A percentile compares a stretch with the other conserved stretches of the same genome.
Conservation (phyloP, 2,329 filamentous ascomycete species). For the Calonectria leucothoes region DNA sequence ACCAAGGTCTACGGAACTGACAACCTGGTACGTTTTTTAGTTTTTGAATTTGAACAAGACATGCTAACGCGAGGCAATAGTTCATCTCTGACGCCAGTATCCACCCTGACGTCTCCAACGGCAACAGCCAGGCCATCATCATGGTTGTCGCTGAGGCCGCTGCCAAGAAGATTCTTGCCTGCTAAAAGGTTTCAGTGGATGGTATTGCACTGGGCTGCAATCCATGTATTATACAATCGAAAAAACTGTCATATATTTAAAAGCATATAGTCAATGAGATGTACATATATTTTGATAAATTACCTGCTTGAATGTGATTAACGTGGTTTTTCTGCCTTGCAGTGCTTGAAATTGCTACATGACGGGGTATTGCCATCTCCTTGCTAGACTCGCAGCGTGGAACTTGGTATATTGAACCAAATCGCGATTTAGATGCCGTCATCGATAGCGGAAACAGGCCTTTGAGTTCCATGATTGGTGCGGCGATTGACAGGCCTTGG, state of each 20-base stretch:
- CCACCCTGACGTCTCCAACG: slow-evolving; percentile 74
- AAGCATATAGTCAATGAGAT: background rate
- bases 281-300: background rate
- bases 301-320: background rate
- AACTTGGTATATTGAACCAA: background rate
- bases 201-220: background rate
- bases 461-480: background rate
- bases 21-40: slow-evolving; percentile 57
- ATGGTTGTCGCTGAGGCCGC: slow-evolving; percentile 73
- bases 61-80: background rate
- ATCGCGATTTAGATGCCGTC: background rate
- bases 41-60: rapidly evolving
- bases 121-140: slow-evolving; percentile 74
- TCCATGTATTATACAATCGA: background rate
- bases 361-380: no score
- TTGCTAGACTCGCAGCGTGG: no score
- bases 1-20: slow-evolving; percentile 74
- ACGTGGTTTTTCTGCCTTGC: background rate
- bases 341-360: no score
- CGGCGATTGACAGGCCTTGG: background rate
- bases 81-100: slow-evolving; percentile 75
- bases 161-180: slow-evolving; percentile 27
- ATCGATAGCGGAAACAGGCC: background rate
- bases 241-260: background rate
- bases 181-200: background rate